These are phyloP conservation scores for Ceratobasidium sp. DNA, from an alignment of 1,284 basidiomycete genomes.

Conservation along the genomic window DNA sequence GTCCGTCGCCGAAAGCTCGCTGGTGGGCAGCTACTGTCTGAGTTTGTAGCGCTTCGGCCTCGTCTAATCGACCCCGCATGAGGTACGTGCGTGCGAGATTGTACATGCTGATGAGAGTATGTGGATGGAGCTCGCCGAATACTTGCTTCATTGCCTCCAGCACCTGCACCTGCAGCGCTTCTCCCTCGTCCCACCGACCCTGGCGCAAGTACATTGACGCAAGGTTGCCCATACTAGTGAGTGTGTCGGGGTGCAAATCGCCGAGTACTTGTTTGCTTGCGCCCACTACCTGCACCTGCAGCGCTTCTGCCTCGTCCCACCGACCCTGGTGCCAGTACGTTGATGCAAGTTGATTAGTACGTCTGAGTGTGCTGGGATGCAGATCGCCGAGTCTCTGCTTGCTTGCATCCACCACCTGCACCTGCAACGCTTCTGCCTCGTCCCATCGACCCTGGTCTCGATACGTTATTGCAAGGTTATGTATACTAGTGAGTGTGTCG, in stretches of 20 bases:
- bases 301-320: no score
- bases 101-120: constrained; percentile 9
- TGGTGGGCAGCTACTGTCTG: background rate
- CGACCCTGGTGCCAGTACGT: background rate
- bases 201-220: background rate
- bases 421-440: constrained; percentile 2
- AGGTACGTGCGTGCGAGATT: constrained; percentile 11
- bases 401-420: background rate
- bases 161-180: background rate
- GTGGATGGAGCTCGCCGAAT: constrained; percentile 22
- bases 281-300: no score
- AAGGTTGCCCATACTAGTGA: no score
- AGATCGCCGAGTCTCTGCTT: background rate
- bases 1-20: background rate
- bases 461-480: constrained; percentile 6
- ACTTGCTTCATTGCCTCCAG: background rate
- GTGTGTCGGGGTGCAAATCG: no score
- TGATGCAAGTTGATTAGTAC: background rate
- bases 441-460: no score
- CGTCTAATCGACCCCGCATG: background rate
- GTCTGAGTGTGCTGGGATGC: constrained; percentile 6
- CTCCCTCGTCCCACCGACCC: constrained; percentile 7
- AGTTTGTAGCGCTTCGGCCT: background rate
- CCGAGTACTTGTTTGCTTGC: no score
- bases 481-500: background rate